Base-by-base conservation (phyloP, 192 early-diverging fungal genomes). In the Pilaira anomala region DNA sequence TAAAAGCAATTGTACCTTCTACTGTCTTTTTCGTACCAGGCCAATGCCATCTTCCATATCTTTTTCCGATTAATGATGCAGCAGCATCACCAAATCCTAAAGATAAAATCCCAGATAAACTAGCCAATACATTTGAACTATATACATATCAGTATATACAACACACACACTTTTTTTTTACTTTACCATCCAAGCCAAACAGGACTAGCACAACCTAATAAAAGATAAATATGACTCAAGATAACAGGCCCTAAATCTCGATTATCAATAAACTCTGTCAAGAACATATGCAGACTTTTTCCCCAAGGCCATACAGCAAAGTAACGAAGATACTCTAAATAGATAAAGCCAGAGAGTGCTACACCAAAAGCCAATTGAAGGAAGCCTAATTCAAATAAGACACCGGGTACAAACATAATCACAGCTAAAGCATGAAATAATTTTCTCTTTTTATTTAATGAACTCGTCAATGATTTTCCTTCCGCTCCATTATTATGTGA, bases 71-170 rank as follows among this genome's bases (percentile, higher is more conserved):
- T 60, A 94, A 78, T 1, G 94, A 96, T 7, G 96, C 94, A 78
- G 89, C 80, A 3, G 93, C 76, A 78, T 98, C 96, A 3, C 93
- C 95, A 60, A 98, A 79, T 2, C 96, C 96, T 30, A 98, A 66
- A 6, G 92, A 78, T 62, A 98, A 70, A 25, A 97, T 87, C 3
- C 96, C 96, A 12, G 89, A 85, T 13, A 93, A 61, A 24, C 79
- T 76, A 50, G 76, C 83, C 45, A 72, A 56, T 18, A 72, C 61
- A 49, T 76, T 76, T 11, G 73, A 71, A 45, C 73, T 81, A 53
- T 36, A 6, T 14, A 51, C 2, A 22, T 3, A 6, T 1, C 5
- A 2, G 16, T 21, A 1, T n/a, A 6, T 48, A 16, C 46, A 24
- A 26, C 14, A 49, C 4, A 7, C 26, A 40, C 46, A 18, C 48